Base-by-base conservation (phyloP, 768 basidiomycete genomes). In the Lactarius evosmus region DNA sequence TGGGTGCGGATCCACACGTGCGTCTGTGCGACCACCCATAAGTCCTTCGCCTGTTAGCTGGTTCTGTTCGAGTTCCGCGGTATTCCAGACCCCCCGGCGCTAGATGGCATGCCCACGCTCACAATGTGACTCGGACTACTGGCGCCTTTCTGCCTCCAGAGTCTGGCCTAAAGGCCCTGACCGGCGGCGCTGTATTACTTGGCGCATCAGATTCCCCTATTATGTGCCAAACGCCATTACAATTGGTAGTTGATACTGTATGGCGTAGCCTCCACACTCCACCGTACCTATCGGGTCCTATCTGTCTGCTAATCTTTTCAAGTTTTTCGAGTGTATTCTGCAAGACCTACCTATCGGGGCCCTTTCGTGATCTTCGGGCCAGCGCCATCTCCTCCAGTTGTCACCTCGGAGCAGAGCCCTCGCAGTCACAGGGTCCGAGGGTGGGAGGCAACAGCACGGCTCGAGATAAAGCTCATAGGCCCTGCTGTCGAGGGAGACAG, bases 1-100 rank as follows among this genome's bases (percentile, higher is more conserved):
- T n/a, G 12, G 4, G 44, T 46, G 22, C 5, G 40, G 40, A 30
- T 34, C 17, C 25, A 14, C 30, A 12, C 32, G 50, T 32, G 30
- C 34, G 30, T 33, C 19, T 30, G 29, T 46, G 40, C 44, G 32
- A 52, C 22, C 56, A 51, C 46, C 16, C 22, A n/a, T 2, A 12
- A 16, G 11, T 22, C 5, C 44, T 46, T 46, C 44, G 44, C 25
- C 16, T 19, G 14, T 41, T 41, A 53, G 58, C 38, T 25, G 52
- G 33, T 33, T 57, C 49, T 32, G 50, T 41, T 29, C 40, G 4
- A 38, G 14, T 38, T 16, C 4, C 17, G 30, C 38, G 17, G 41
- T 52, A 33, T 41, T 57, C 46, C 46, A 27, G 40, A 44, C 30
- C 33, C 25, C 4, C 57, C 51, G 40, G 58, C 58, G 62, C 62